These are phyloP conservation scores for Heliosperma pusillum DNA, from an alignment of 148 eudicot species.

Conservation along the genomic window DNA sequence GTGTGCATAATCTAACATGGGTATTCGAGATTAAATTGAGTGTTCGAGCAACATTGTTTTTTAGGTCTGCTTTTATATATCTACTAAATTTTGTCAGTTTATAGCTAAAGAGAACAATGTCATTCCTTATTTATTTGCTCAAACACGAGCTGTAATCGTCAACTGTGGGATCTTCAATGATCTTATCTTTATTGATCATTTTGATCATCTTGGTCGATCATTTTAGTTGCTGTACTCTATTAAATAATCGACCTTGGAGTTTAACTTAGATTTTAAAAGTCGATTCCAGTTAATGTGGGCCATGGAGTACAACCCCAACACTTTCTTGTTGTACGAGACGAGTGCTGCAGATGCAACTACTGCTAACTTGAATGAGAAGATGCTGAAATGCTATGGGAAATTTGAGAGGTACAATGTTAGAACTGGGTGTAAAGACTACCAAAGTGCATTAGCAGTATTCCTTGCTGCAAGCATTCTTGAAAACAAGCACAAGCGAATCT, in stretches of 20 bases:
- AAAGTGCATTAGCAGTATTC: slow-evolving; percentile 65
- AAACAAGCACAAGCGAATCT: slow-evolving; percentile 74
- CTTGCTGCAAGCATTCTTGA: slow-evolving; percentile 93
- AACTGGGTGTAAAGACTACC: slow-evolving; percentile 55
- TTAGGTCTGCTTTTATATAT: too few species aligned
- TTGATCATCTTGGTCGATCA: too few species aligned
- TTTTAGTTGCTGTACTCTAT: too few species aligned
- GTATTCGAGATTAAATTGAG: too few species aligned
- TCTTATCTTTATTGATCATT: too few species aligned
- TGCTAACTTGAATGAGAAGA: slow-evolving; percentile 42
- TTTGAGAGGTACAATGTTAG: slow-evolving; percentile 71
- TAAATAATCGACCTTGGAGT: background rate
- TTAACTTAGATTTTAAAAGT: slow-evolving; percentile 20
- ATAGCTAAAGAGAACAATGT: too few species aligned
- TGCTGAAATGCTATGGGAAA: slow-evolving; percentile 76
- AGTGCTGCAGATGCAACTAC: slow-evolving; percentile 36
- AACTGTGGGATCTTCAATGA: too few species aligned
- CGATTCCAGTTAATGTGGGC: slow-evolving; percentile 91
- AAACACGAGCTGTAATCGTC: too few species aligned
- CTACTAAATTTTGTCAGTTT: too few species aligned
- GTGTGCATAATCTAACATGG: too few species aligned
- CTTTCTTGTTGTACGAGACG: slow-evolving; percentile 56
- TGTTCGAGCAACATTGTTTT: too few species aligned
- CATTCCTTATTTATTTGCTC: too few species aligned
- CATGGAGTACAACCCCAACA: slow-evolving; percentile 94